A percentile compares a stretch with the other conserved stretches of the same genome.
These are phyloP conservation scores for Vachellia collinsii DNA, from an alignment of 306 rosid species.

Conservation along the genomic window DNA sequence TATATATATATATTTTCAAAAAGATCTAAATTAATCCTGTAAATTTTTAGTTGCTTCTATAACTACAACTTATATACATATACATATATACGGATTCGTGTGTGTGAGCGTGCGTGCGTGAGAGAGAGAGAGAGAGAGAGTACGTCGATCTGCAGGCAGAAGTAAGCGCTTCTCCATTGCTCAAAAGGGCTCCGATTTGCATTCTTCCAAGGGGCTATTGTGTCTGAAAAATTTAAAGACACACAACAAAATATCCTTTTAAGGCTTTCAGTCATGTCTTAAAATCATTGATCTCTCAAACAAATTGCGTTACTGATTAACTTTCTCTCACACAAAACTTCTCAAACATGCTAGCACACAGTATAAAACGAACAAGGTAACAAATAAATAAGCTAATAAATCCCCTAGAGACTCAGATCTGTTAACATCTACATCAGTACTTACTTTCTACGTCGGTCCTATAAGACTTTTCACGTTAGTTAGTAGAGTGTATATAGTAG, in stretches of 20 bases:
- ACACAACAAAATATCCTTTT: not conserved
- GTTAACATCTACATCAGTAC: no score
- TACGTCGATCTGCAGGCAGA: not conserved
- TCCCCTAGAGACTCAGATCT: not conserved
- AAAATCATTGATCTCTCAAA: conserved; percentile 6
- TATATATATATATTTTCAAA: no score
- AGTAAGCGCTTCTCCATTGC: conserved; percentile 8
- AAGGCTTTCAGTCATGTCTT: not conserved
- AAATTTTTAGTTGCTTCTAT: no score
- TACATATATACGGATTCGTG: no score
- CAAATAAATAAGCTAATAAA: not conserved
- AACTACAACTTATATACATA: no score
- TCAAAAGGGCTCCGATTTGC: not conserved
- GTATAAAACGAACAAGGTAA: not conserved
- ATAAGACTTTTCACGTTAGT: no score
- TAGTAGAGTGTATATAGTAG: no score
- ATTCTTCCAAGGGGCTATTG: not conserved
- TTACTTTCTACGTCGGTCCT: no score
- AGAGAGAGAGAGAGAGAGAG: not conserved
- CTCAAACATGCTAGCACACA: not conserved
- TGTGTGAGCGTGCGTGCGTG: no score
- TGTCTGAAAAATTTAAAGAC: not conserved
- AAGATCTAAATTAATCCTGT: no score
- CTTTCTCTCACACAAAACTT: not conserved
- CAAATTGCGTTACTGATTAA: not conserved